Evolutionary conservation across 108 stramenopile species (phyloP), one percentile per base, ranked within the genome.

Genomic region (Cyclotella cryptica): DNA sequence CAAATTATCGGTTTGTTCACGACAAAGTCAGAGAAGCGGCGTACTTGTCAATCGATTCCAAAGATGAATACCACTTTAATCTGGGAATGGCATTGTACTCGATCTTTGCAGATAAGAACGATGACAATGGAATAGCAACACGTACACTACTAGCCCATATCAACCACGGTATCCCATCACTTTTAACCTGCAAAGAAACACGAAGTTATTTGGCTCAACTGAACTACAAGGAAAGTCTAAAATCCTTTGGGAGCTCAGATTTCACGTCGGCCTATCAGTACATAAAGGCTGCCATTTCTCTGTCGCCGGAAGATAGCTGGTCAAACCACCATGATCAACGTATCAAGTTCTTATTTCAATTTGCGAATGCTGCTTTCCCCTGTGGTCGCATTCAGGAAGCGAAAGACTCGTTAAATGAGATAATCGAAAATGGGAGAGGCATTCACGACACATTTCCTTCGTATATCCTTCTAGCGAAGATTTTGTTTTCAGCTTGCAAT

Each of bases 21-120:
- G 87, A 88, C 63, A 78, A 72, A 44, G 62, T 88, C 2, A 67
- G 85, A 77, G 85, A 88, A 65, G 85, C 87, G n/a, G 85, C 87
- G 17, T 88, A 88, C 9, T 59, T 88, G 60, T 80, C 86, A 7
- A 19, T 69, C 0, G 44, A 68, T 27, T 69, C 75, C 0, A 73
- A 53, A 41, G 29, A 57, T 49, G 51, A 66, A 30, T 72, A 46
- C 45, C 72, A 72, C 45, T 63, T 60, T 27, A 39, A 62, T 19
- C 0, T 72, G 7, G 72, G 72, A n/a, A 72, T 72, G 60, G 0
- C 27, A 19, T 35, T 72, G 9, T 59, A 72, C 43, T 62, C 43
- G 6, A 62, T 30, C 27, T 3, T 49, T 3, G 26, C 60, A 17
- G 30, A 61, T 29, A 45, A 17, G 17, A 18, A 62, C 5, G 45